These are phyloP conservation scores for Coemansia furcata DNA, from an alignment of 192 early-diverging fungal species.

Conservation along the genomic window DNA sequence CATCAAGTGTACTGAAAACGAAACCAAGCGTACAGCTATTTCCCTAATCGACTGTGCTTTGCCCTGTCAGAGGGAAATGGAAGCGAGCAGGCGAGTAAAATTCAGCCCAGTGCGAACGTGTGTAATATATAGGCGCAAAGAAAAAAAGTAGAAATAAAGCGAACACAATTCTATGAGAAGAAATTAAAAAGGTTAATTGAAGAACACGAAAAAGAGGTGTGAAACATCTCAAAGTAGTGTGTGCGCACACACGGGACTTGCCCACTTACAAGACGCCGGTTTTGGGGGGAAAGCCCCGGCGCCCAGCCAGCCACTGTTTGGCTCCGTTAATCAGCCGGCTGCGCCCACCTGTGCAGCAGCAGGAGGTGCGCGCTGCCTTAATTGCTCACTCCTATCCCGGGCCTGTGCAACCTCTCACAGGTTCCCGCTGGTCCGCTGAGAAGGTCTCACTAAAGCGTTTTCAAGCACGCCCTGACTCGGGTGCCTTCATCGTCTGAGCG, in stretches of 20 bases:
- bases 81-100: background rate
- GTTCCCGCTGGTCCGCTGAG: background rate
- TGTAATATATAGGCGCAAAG: background rate
- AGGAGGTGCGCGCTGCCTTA: background rate
- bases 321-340: slow-evolving; percentile 1
- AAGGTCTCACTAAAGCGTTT: background rate
- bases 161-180: background rate
- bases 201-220: background rate
- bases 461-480: background rate
- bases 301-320: slow-evolving; percentile 2
- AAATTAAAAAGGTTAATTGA: slow-evolving; percentile 2
- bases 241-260: background rate
- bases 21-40: background rate
- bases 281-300: background rate
- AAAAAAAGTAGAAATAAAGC: background rate
- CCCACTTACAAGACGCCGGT: background rate
- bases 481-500: background rate
- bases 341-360: background rate
- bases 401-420: background rate
- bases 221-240: slow-evolving; percentile 4
- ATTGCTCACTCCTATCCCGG: background rate
- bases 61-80: background rate
- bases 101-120: background rate
- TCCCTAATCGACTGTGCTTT: background rate
- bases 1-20: background rate